A percentile compares a stretch with the other conserved stretches of the same genome.
phyloP scores from a whole-genome alignment of 2,329 filamentous ascomycete species.

The Alternaria conjuncta region DNA sequence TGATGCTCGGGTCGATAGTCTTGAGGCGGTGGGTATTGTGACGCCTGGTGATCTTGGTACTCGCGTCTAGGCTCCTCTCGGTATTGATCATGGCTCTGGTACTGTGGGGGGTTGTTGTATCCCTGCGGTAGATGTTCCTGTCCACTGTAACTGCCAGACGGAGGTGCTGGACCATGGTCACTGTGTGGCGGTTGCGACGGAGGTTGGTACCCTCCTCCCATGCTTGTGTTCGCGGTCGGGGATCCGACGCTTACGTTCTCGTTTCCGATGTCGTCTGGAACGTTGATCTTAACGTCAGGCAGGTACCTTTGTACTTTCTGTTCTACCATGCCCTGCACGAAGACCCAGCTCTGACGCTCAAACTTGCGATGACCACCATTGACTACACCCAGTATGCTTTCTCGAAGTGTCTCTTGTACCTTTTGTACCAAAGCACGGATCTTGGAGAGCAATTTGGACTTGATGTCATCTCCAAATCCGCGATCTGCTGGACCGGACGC shows the following conservation, averaged over 20 bases:
- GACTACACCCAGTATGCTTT: constrained; percentile 38
- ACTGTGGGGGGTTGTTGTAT: constrained; percentile 10
- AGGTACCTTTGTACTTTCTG: constrained; percentile 39
- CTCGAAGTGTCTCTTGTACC: constrained; percentile 38
- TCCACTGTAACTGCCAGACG: constrained; percentile 3
- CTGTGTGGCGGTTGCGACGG: constrained; percentile 12
- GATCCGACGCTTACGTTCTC: constrained; percentile 38
- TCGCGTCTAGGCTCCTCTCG: constrained; percentile 1
- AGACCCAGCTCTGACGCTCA: constrained; percentile 40
- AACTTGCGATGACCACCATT: constrained; percentile 41
- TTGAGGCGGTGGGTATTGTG: neutral
- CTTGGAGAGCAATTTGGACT: constrained; percentile 33
- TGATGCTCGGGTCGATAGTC: constrained; percentile 9
- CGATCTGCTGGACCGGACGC: constrained; percentile 30
- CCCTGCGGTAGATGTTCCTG: constrained; percentile 4
- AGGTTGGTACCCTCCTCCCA: constrained; percentile 18
- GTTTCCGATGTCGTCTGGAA: constrained; percentile 40
- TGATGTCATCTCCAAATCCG: constrained; percentile 39
- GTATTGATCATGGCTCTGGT: constrained; percentile 15
- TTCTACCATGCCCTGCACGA: constrained; percentile 40
- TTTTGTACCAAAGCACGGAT: constrained; percentile 36
- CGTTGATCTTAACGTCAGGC: constrained; percentile 38
- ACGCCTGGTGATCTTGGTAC: constrained; percentile 8
- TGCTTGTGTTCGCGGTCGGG: constrained; percentile 15
- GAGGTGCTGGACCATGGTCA: constrained; percentile 3